Evolutionary conservation across 768 basidiomycete genomes (phyloP).

Genomic region (Agrocybe praecox): DNA sequence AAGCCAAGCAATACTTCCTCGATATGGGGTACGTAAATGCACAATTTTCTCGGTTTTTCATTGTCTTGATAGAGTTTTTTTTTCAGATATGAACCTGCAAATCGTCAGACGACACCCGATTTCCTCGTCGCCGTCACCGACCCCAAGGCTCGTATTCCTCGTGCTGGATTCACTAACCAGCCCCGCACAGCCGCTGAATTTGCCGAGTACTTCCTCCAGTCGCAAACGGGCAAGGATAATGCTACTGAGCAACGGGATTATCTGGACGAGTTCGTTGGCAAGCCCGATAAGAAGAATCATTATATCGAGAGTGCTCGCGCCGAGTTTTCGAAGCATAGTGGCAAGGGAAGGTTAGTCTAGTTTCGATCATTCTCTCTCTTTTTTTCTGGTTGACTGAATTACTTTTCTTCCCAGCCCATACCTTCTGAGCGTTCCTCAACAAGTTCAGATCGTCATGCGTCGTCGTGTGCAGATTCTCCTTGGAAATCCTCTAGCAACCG

Average conservation of each 20-base stretch:
- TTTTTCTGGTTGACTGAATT: neutral
- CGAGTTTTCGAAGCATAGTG: constrained; percentile 51
- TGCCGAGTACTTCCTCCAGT: constrained; percentile 45
- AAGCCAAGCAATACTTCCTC: constrained; percentile 73
- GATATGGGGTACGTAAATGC: constrained; percentile 45
- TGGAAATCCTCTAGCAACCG: constrained; percentile 38
- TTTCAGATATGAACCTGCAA: constrained; percentile 53
- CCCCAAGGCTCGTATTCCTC: constrained; percentile 56
- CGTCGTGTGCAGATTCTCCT: constrained; percentile 45
- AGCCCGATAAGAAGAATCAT: constrained; percentile 37
- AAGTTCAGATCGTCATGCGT: constrained; percentile 45
- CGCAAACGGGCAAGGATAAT: constrained; percentile 42
- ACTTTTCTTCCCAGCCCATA: constrained; percentile 36
- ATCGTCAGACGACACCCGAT: constrained; percentile 69
- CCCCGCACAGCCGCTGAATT: constrained; percentile 59
- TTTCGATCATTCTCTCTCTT: neutral
- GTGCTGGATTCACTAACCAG: constrained; percentile 36
- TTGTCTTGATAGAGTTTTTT: neutral
- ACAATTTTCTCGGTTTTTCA: neutral
- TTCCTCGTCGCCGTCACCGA: constrained; percentile 68
- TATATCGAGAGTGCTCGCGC: constrained; percentile 50
- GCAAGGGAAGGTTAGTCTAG: constrained; percentile 30
- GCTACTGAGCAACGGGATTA: constrained; percentile 48
- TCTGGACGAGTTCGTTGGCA: constrained; percentile 42
- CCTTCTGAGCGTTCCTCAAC: constrained; percentile 44